Percentiles rank a stretch among this genome's conserved stretches.
phyloP scores from a whole-genome alignment of 371 early-diverging fungal genomes.

The Mortierella sp. region DNA sequence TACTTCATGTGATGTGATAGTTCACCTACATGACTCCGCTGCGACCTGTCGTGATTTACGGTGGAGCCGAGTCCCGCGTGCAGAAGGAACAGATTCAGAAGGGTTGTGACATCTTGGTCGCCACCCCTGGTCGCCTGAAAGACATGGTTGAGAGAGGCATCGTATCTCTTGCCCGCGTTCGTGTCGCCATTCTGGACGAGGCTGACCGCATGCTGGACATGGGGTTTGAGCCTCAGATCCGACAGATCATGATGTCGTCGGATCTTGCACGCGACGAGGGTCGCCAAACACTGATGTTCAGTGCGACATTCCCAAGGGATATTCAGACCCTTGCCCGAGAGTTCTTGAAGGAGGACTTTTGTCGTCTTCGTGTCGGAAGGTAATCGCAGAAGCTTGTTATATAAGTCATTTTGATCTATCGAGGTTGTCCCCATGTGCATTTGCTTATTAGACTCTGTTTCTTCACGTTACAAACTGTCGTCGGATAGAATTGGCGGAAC shows the following conservation, averaged over 20 bases:
- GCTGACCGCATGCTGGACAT: conserved; percentile 99
- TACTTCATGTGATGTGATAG: conserved; percentile 18
- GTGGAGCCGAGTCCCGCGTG: conserved; percentile 88
- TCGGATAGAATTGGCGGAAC: conserved; percentile 65
- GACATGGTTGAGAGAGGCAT: conserved; percentile 91
- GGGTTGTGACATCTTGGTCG: conserved; percentile 97
- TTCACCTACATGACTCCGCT: conserved; percentile 63
- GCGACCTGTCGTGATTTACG: conserved; percentile 85
- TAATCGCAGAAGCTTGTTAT: conserved; percentile 15
- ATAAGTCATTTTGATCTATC: background rate
- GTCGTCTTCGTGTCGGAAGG: conserved; percentile 55
- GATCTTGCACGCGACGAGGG: conserved; percentile 57
- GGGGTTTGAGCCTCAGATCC: conserved; percentile 93
- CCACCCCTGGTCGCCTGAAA: conserved; percentile 98
- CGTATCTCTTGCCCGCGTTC: conserved; percentile 86
- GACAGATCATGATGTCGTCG: conserved; percentile 79
- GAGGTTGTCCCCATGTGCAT: background rate
- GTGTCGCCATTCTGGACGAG: conserved; percentile 96
- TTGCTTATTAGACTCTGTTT: background rate
- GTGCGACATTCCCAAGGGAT: conserved; percentile 98
- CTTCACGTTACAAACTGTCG: background rate
- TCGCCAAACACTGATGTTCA: conserved; percentile 98
- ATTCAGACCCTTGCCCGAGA: conserved; percentile 93
- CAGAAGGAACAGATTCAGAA: conserved; percentile 86
- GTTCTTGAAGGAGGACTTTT: conserved; percentile 67